Percentiles rank a stretch among this genome's conserved stretches.
Conservation (phyloP, 1,284 basidiomycete genomes). For the Phylloboletellus chloephorus region DNA sequence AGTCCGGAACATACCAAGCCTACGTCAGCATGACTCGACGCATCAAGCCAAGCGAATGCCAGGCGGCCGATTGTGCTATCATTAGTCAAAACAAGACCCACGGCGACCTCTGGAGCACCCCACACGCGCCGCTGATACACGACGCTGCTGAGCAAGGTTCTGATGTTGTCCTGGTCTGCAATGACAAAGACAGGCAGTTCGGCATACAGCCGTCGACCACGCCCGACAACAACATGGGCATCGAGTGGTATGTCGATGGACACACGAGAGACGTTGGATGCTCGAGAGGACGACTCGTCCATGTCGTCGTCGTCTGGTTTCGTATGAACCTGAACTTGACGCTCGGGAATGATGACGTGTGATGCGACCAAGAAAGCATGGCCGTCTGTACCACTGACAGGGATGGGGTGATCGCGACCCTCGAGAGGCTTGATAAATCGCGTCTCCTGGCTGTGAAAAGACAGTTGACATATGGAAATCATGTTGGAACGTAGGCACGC, state of each 20-base stretch:
- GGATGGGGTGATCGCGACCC: too few species aligned
- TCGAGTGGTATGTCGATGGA: conserved; percentile 5
- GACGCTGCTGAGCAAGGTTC: background rate
- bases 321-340: too few species aligned
- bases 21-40: too few species aligned
- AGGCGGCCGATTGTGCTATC: background rate
- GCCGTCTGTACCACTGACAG: too few species aligned
- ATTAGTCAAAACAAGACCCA: background rate
- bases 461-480: too few species aligned
- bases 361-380: too few species aligned
- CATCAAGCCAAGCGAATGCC: background rate
- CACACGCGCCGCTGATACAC: conserved; percentile 5
- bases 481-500: too few species aligned
- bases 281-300: background rate
- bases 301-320: background rate
- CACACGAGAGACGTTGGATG: too few species aligned
- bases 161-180: background rate
- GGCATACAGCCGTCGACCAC: background rate
- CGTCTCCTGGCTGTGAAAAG: too few species aligned
- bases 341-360: too few species aligned
- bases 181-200: conserved; percentile 4
- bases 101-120: conserved; percentile 1
- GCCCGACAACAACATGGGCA: background rate
- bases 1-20: too few species aligned
- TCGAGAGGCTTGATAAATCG: too few species aligned